Evolutionary conservation across 805 yeast genomes (phyloP).

Genomic region (Monosporozyma solicola): DNA sequence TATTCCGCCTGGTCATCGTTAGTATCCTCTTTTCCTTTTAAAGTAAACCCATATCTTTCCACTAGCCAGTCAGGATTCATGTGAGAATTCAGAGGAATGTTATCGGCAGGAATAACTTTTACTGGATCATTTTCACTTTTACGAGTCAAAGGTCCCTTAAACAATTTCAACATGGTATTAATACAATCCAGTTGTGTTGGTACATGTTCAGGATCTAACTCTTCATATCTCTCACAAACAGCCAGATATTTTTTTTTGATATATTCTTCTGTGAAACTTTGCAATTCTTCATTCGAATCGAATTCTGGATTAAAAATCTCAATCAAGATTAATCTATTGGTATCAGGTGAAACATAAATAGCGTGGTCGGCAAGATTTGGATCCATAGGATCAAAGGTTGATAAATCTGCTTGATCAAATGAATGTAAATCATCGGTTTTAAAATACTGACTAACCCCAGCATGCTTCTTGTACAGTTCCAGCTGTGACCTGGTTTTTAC

Average conservation of each 20-base stretch:
- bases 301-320: slow-evolving; percentile 48
- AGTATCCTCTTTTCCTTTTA: slow-evolving; percentile 21
- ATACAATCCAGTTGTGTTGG: slow-evolving; percentile 56
- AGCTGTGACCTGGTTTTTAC: slow-evolving; percentile 25
- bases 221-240: slow-evolving; percentile 23
- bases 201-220: slow-evolving; percentile 16
- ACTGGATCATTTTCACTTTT: slow-evolving; percentile 36
- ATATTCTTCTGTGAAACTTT: slow-evolving; percentile 38
- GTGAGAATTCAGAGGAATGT: slow-evolving; percentile 45
- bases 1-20: slow-evolving; percentile 23
- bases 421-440: slow-evolving; percentile 25
- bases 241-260: slow-evolving; percentile 45
- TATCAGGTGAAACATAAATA: slow-evolving; percentile 37
- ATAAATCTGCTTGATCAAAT: slow-evolving; percentile 25
- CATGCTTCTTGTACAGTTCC: slow-evolving; percentile 23
- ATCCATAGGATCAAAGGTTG: slow-evolving; percentile 11
- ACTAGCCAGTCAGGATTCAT: slow-evolving; percentile 47
- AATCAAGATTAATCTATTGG: slow-evolving; percentile 42
- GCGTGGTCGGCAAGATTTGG: slow-evolving; percentile 39
- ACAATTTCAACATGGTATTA: slow-evolving; percentile 49
- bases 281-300: slow-evolving; percentile 34
- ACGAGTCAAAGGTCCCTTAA: slow-evolving; percentile 54
- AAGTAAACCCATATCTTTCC: slow-evolving; percentile 38
- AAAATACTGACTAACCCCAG: slow-evolving; percentile 29
- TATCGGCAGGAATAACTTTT: slow-evolving; percentile 47